Conservation (phyloP, 1,284 basidiomycete genomes). For the Ceratorhiza oryzae-sativae region DNA sequence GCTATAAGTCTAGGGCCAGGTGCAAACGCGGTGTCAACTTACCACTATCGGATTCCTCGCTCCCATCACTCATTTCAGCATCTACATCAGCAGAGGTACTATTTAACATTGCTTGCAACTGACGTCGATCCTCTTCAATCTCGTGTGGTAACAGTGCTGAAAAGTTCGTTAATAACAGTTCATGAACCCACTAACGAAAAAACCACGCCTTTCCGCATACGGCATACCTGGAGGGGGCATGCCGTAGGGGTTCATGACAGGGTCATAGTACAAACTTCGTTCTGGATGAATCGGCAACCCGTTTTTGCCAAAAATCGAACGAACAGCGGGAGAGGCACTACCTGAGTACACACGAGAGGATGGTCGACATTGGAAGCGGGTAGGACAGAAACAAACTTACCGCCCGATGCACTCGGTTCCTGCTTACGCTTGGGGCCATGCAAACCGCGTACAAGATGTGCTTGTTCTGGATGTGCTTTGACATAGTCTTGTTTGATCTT, state of each 20-base stretch:
- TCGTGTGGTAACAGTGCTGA: constrained; percentile 69
- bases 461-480: constrained; percentile 87
- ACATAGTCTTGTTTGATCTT: constrained; percentile 91
- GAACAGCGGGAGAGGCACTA: constrained; percentile 46
- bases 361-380: background rate
- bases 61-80: constrained; percentile 17
- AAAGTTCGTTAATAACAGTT: background rate
- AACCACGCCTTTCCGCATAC: constrained; percentile 83
- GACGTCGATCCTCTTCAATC: constrained; percentile 49
- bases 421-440: constrained; percentile 9
- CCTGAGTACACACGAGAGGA: constrained; percentile 53
- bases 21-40: background rate
- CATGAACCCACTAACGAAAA: background rate
- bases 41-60: constrained; percentile 39
- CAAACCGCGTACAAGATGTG: constrained; percentile 72
- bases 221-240: constrained; percentile 98
- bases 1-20: constrained; percentile 21
- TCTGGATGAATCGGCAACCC: constrained; percentile 86
- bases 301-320: constrained; percentile 71
- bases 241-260: constrained; percentile 91
- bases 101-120: constrained; percentile 38
- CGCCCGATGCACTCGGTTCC: constrained; percentile 45
- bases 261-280: constrained; percentile 90
- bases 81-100: constrained; percentile 34
- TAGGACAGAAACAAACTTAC: constrained; percentile 34